Evolutionary conservation across 106 monocot species (phyloP).

Genomic region (Platanthera guangdongensis): DNA sequence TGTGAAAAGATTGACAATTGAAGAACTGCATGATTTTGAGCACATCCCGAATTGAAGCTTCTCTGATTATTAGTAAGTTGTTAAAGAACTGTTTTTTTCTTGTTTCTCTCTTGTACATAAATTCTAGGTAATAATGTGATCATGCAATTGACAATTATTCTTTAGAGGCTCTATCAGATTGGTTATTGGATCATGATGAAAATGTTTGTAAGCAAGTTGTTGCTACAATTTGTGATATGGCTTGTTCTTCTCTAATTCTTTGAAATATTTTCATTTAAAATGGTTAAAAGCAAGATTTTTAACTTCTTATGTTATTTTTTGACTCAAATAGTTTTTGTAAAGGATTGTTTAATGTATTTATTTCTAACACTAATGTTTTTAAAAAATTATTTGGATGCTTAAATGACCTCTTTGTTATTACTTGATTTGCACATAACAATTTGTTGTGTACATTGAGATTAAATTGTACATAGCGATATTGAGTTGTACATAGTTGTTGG

Average conservation of each 20-base stretch:
- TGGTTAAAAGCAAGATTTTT: too few species aligned
- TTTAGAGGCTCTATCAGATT: conserved; percentile 72
- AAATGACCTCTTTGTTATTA: too few species aligned
- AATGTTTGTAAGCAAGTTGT: conserved; percentile 88
- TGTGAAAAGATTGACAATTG: conserved; percentile 79
- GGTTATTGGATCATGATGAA: conserved; percentile 91
- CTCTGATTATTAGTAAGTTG: conserved; percentile 79
- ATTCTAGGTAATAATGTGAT: conserved; percentile 7
- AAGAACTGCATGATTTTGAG: conserved; percentile 77
- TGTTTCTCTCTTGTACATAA: not conserved
- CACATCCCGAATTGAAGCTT: conserved; percentile 63
- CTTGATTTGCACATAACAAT: too few species aligned
- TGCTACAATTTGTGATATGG: conserved; percentile 66
- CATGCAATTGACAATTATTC: conserved; percentile 2
- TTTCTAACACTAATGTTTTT: too few species aligned
- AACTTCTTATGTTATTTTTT: too few species aligned
- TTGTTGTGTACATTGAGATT: too few species aligned
- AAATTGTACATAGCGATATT: too few species aligned
- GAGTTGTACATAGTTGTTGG: too few species aligned
- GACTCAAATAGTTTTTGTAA: too few species aligned
- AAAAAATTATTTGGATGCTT: too few species aligned
- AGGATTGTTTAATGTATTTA: too few species aligned
- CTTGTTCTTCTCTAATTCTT: conserved; percentile 26
- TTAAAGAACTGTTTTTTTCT: not conserved
- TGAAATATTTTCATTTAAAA: too few species aligned